These are phyloP conservation scores for Trichoderma gracile DNA, from an alignment of 2,329 filamentous ascomycete species.

Conservation along the genomic window DNA sequence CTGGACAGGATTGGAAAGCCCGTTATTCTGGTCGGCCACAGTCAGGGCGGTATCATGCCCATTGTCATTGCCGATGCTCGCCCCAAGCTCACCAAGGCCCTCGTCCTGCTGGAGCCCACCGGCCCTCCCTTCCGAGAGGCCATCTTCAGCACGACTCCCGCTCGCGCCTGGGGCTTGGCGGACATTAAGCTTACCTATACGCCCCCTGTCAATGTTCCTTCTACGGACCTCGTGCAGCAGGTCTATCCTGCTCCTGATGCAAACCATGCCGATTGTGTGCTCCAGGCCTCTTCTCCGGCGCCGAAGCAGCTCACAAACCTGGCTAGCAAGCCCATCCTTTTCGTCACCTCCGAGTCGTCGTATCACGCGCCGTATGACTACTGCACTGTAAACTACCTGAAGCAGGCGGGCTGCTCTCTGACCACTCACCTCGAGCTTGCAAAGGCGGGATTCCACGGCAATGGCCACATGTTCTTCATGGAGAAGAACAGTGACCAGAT, in stretches of 20 bases:
- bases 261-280: conserved; percentile 33
- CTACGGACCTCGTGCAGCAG: conserved; percentile 39
- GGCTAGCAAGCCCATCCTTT: conserved; percentile 28
- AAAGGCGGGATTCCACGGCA: conserved; percentile 45
- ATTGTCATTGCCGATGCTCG: conserved; percentile 46
- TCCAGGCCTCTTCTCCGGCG: conserved; percentile 37
- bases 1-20: conserved; percentile 47
- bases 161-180: conserved; percentile 48
- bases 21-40: conserved; percentile 47
- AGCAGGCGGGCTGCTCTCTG: conserved; percentile 44
- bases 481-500: conserved; percentile 50
- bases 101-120: conserved; percentile 49
- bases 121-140: conserved; percentile 51
- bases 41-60: conserved; percentile 47
- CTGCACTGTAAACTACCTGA: conserved; percentile 44
- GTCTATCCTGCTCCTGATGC: conserved; percentile 31
- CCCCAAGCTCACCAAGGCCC: conserved; percentile 43
- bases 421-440: conserved; percentile 41
- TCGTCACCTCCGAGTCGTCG: conserved; percentile 44
- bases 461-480: conserved; percentile 52
- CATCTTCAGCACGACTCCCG: conserved; percentile 39
- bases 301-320: conserved; percentile 28
- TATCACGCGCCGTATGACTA: conserved; percentile 51
- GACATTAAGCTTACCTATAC: conserved; percentile 51
- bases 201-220: conserved; percentile 43